Evolutionary conservation across 768 basidiomycete species (phyloP), one percentile per base, ranked within the genome.

Genomic region (Leccinum rimulosum): DNA sequence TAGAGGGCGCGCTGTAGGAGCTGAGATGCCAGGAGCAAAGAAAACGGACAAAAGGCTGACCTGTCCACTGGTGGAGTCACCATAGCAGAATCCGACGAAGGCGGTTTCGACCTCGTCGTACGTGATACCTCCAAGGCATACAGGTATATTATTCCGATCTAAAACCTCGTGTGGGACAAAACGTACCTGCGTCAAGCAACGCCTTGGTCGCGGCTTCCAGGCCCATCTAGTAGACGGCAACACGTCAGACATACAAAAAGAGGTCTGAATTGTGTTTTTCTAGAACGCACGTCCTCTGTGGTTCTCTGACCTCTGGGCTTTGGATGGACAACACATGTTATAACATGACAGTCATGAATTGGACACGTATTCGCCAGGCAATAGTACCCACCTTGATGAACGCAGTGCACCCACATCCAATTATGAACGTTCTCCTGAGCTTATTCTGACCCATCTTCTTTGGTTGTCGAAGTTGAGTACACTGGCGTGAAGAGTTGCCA

Each of bases 171-270:
- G 11, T 25, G 11, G 12, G 19, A 25, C n/a, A 22, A 7, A 47
- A 19, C 74, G 52, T 53, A 86, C 88, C 89, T 63, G 92, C 91
- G 65, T 95, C 93, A 15, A 94, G 82, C 25, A 94, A 79, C 0
- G 93, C 92, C 66, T 95, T 94, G 1, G 90, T 91, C 1, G 89
- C 83, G 1, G 93, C 93, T 71, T 94, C 93, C 47, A 93, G 76
- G 6, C 91, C 91, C 88, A 94, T 92, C 88, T 91, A 54, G 22
- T 3, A 19, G 17, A 38, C 5, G 8, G 38, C n/a, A 7, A 36
- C 19, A 33, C 49, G 38, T 68, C 38, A 57, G 51, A 30, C 4
- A 6, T 6, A 27, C 1, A 19, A 36, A 27, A 47, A 51, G 12
- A 1, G 6, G 22, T 19, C 15, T 12, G 38, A 15, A 31, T 8